phyloP scores from a whole-genome alignment of 805 yeast species.

The Metschnikowia cubensis region DNA sequence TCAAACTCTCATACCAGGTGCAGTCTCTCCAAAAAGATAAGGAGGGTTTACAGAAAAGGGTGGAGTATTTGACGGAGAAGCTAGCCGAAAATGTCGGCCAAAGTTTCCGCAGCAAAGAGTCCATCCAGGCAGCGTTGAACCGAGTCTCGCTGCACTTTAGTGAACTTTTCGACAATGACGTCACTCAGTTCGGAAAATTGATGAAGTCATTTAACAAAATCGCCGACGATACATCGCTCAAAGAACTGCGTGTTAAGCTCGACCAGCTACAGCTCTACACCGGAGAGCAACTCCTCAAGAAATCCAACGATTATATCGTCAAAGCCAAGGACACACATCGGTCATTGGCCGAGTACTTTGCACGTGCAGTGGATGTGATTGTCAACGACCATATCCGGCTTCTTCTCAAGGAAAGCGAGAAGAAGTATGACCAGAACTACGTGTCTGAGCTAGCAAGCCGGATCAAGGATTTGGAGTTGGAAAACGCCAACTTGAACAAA shows the following conservation, averaged over 20 bases:
- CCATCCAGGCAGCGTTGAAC: slow-evolving; percentile 10
- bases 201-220: slow-evolving; percentile 49
- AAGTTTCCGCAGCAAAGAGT: slow-evolving; percentile 3
- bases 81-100: slow-evolving; percentile 21
- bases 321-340: slow-evolving; percentile 33
- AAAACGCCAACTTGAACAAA: slow-evolving; percentile 28
- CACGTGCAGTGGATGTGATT: slow-evolving; percentile 57
- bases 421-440: slow-evolving; percentile 8
- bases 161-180: slow-evolving; percentile 38
- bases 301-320: not conserved
- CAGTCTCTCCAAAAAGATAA: slow-evolving; percentile 40
- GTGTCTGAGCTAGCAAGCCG: slow-evolving; percentile 22
- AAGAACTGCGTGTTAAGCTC: slow-evolving; percentile 54
- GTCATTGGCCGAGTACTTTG: slow-evolving; percentile 50
- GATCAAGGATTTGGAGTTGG: slow-evolving; percentile 14
- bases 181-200: slow-evolving; percentile 47
- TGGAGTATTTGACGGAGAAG: slow-evolving; percentile 38
- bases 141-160: slow-evolving; percentile 41
- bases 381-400: slow-evolving; percentile 51
- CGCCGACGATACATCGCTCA: slow-evolving; percentile 54
- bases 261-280: slow-evolving; percentile 32
- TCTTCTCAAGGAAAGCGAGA: slow-evolving; percentile 33
- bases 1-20: slow-evolving; percentile 37
- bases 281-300: slow-evolving; percentile 9
- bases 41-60: slow-evolving; percentile 29